Evolutionary conservation across 768 basidiomycete species (phyloP), one percentile per base, ranked within the genome.

Genomic region (Lentinula guzmanii): DNA sequence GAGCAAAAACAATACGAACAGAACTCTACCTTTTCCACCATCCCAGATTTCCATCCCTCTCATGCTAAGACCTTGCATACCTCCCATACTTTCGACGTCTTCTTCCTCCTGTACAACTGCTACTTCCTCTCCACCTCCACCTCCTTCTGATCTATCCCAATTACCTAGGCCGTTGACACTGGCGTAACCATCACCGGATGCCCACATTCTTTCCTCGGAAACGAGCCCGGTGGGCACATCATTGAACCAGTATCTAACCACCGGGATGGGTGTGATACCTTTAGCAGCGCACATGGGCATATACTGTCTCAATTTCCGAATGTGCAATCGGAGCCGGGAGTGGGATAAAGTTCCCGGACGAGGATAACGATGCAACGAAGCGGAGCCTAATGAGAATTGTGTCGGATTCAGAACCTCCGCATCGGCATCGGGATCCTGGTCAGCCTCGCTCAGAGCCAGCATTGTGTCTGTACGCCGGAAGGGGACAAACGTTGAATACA

Each of bases 1-100:
- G 28, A 56, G 41, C 24, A 43, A 21, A 11, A 56, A 37, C 24
- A 56, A 28, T 18, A 21, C 55, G 16, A 56, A 28, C 21, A 56
- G 16, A 43, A 56, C 28, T 39, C 39, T 56, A 15, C 55, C 55
- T 39, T 56, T 56, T 24, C 21, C 55, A 15, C 41, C 18, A 43
- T 56, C 55, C 55, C 55, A 56, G 13, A 56, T 56, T 33, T 56
- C 55, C 55, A 56, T 56, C 1, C 42, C 55, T 39, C n/a, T 56
- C 55, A 56, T 56, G 41, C 41, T 56, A 18, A 56, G 24, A n/a
- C 55, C 55, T 31, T 56, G 55, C 55, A 56, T 56, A n/a, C 55
- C 55, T 41, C 55, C 55, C 24, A 56, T 56, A 56, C 21, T 43
- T 24, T 56, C 55, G 11, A 28, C 41, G 28, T 56, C 55, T 31